Conservation (phyloP, 352 stramenopile species). For the Globisporangium megalacanthum region DNA sequence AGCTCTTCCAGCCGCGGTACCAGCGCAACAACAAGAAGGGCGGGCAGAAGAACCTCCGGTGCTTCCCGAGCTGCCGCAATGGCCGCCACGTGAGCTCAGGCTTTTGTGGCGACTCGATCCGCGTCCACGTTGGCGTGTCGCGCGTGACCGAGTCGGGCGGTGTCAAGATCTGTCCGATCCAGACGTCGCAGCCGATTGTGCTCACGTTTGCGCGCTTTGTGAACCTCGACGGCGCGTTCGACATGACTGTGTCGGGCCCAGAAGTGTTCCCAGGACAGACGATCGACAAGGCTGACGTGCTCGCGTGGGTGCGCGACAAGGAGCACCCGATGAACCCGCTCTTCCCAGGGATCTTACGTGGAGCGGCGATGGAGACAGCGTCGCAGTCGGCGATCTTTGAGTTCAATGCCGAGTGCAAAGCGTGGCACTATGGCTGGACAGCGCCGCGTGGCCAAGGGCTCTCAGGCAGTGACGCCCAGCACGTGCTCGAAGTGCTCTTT, state of each 20-base stretch:
- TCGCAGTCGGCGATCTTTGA: conserved; percentile 82
- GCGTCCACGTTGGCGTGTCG: conserved; percentile 74
- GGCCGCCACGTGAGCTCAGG: conserved; percentile 75
- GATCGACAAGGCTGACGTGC: conserved; percentile 62
- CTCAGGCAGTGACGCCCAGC: conserved; percentile 69
- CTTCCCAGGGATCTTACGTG: conserved; percentile 66
- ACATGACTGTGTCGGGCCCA: conserved; percentile 57
- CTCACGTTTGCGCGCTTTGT: conserved; percentile 67
- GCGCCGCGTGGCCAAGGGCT: conserved; percentile 67
- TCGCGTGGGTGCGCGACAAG: conserved; percentile 64
- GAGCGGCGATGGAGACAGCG: conserved; percentile 71
- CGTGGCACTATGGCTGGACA: conserved; percentile 87
- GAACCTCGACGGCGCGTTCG: conserved; percentile 68
- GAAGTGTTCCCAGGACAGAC: conserved; percentile 74
- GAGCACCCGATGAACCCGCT: conserved; percentile 74
- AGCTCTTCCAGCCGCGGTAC: conserved; percentile 76
- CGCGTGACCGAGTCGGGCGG: conserved; percentile 68
- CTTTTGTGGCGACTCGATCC: conserved; percentile 84
- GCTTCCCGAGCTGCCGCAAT: conserved; percentile 82
- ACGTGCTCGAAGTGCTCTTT: conserved; percentile 76
- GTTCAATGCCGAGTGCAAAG: conserved; percentile 86
- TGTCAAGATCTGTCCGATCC: conserved; percentile 79
- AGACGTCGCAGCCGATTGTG: conserved; percentile 43
- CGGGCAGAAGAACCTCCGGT: conserved; percentile 86
- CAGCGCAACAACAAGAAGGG: conserved; percentile 90